A percentile compares a stretch with the other conserved stretches of the same genome.
Evolutionary conservation across 139 green algal species (phyloP).

Genomic region (Micractinium sp.): DNA sequence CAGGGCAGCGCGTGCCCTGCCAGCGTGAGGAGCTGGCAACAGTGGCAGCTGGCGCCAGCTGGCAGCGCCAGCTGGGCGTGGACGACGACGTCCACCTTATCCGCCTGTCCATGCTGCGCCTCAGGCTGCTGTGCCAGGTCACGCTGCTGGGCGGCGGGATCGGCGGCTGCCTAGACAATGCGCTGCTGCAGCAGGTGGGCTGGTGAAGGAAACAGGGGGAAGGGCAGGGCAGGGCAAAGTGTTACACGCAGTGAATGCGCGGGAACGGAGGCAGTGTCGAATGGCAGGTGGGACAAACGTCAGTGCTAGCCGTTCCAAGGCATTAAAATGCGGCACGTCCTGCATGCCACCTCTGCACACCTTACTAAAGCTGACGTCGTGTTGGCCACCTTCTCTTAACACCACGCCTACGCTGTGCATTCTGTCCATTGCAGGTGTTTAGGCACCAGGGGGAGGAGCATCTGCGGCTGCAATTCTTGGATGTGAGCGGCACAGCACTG

Average conservation of each 20-base stretch:
- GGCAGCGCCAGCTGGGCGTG: not conserved
- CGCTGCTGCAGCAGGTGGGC: not conserved
- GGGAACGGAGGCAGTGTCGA: no score
- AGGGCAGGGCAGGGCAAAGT: no score
- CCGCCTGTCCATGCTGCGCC: not conserved
- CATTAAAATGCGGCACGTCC: not conserved
- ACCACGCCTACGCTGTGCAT: not conserved
- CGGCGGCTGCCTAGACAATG: not conserved
- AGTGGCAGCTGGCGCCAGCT: not conserved
- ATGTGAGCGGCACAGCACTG: not conserved
- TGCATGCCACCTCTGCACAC: no score
- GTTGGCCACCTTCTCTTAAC: no score
- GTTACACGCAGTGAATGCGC: no score
- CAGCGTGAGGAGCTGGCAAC: not conserved
- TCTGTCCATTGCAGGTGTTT: not conserved
- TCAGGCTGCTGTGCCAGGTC: not conserved
- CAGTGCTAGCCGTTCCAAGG: not conserved
- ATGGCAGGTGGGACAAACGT: not conserved
- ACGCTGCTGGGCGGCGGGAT: not conserved
- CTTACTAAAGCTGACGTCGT: no score
- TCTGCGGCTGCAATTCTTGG: not conserved
- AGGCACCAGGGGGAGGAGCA: not conserved
- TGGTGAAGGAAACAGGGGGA: not conserved
- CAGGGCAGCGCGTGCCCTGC: not conserved
- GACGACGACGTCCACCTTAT: not conserved